Conservation (phyloP, 371 early-diverging fungal species). For the Mycotypha africana region DNA sequence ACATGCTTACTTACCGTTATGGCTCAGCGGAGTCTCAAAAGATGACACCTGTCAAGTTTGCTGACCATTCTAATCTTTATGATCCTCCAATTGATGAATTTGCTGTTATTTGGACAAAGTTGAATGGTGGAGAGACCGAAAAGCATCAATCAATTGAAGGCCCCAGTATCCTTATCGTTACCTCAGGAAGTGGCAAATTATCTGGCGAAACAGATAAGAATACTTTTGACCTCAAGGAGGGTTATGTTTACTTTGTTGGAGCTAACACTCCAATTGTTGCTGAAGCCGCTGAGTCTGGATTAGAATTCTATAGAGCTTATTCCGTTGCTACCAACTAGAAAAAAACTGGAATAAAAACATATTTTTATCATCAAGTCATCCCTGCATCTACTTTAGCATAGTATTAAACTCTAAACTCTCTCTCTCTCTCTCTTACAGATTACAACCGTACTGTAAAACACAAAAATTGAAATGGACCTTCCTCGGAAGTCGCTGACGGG, state of each 20-base stretch:
- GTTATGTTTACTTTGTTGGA: conserved; percentile 63
- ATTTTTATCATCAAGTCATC: no score
- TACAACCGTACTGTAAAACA: no score
- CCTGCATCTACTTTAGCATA: no score
- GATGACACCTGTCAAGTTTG: conserved; percentile 48
- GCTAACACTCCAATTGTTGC: conserved; percentile 51
- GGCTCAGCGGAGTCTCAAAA: conserved; percentile 76
- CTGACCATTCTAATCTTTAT: conserved; percentile 64
- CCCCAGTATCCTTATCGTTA: conserved; percentile 83
- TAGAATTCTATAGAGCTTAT: conserved; percentile 64
- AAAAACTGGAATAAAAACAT: no score
- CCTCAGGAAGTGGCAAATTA: conserved; percentile 53
- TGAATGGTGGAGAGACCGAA: conserved; percentile 46
- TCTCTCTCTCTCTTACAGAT: no score
- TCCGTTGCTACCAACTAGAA: conserved; percentile 24
- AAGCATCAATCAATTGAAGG: conserved; percentile 59
- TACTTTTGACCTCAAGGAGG: conserved; percentile 32
- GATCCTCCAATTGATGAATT: conserved; percentile 97
- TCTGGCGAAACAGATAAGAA: conserved; percentile 18
- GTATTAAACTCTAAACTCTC: no score
- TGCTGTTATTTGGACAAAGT: conserved; percentile 65
- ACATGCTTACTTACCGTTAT: conserved; percentile 90
- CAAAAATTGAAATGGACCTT: no score
- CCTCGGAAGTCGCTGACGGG: no score
- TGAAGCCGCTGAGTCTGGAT: conserved; percentile 30